Conservation (phyloP, 345 rosid genomes). For the Gossypium ekmanianum region DNA sequence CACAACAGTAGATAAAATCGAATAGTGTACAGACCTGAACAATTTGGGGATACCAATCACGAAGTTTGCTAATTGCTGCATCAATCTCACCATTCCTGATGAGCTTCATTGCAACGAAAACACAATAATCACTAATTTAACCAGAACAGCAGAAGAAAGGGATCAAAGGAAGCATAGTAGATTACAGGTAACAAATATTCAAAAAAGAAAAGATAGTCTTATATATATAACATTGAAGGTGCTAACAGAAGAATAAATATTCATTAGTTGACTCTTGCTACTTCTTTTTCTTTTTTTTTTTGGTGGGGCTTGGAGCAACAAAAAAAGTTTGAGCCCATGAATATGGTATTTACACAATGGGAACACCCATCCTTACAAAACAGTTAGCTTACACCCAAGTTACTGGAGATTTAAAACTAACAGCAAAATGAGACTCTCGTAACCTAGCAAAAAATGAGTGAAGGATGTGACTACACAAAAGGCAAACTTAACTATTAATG, state of each 20-base stretch:
- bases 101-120: slow-evolving; percentile 45
- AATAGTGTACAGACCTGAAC: slow-evolving; percentile 54
- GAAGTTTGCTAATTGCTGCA: slow-evolving; percentile 58
- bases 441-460: no score
- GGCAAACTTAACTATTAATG: no score
- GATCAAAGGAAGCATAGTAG: not conserved
- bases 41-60: slow-evolving; percentile 73
- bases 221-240: not conserved
- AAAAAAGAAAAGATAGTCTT: not conserved
- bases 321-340: not conserved
- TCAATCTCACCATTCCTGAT: slow-evolving; percentile 80
- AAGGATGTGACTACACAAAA: no score
- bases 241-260: not conserved
- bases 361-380: not conserved
- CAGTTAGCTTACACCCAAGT: not conserved
- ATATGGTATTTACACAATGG: not conserved
- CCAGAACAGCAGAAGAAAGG: slow-evolving; percentile 1
- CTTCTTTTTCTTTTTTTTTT: not conserved
- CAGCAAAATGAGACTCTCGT: no score
- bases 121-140: slow-evolving; percentile 21
- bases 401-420: not conserved
- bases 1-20: not conserved
- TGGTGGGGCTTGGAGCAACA: not conserved
- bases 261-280: not conserved
- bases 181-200: not conserved